These are phyloP conservation scores for Lactarius pseudohatsudake DNA, from an alignment of 768 basidiomycete species.

Conservation along the genomic window DNA sequence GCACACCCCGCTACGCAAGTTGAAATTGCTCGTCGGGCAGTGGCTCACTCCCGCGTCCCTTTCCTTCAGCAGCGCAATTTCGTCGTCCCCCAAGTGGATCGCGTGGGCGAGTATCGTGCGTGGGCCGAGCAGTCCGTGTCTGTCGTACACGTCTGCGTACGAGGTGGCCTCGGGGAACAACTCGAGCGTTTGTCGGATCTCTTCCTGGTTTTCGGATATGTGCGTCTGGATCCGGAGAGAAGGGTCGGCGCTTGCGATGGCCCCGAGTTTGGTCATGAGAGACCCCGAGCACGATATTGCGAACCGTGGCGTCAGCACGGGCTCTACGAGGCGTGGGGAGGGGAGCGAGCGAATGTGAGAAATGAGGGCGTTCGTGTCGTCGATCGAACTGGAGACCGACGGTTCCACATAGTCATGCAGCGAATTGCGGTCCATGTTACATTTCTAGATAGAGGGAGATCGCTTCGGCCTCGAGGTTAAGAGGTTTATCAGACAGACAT, in stretches of 20 bases:
- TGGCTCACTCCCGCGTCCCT: slow-evolving; percentile 79
- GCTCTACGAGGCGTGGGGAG: slow-evolving; percentile 68
- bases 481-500: slow-evolving; percentile 5
- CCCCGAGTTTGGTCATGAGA: slow-evolving; percentile 63
- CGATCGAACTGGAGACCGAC: slow-evolving; percentile 56
- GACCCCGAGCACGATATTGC: slow-evolving; percentile 82
- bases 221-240: slow-evolving; percentile 86
- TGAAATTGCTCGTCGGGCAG: slow-evolving; percentile 93
- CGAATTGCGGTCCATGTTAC: slow-evolving; percentile 81
- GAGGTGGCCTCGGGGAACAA: slow-evolving; percentile 64
- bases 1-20: slow-evolving; percentile 83
- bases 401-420: slow-evolving; percentile 71
- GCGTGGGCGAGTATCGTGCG: slow-evolving; percentile 91
- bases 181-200: slow-evolving; percentile 62
- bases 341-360: slow-evolving; percentile 62
- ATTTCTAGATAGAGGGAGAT: slow-evolving; percentile 58
- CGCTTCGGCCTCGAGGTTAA: neutral
- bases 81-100: slow-evolving; percentile 71
- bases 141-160: slow-evolving; percentile 84
- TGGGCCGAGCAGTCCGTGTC: slow-evolving; percentile 65
- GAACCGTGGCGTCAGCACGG: slow-evolving; percentile 94
- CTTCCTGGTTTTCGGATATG: slow-evolving; percentile 78
- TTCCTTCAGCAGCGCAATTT: slow-evolving; percentile 68
- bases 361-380: slow-evolving; percentile 64
- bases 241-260: slow-evolving; percentile 58